Evolutionary conservation across 2,329 filamentous ascomycete species (phyloP).

Genomic region (Exserohilum turcica): DNA sequence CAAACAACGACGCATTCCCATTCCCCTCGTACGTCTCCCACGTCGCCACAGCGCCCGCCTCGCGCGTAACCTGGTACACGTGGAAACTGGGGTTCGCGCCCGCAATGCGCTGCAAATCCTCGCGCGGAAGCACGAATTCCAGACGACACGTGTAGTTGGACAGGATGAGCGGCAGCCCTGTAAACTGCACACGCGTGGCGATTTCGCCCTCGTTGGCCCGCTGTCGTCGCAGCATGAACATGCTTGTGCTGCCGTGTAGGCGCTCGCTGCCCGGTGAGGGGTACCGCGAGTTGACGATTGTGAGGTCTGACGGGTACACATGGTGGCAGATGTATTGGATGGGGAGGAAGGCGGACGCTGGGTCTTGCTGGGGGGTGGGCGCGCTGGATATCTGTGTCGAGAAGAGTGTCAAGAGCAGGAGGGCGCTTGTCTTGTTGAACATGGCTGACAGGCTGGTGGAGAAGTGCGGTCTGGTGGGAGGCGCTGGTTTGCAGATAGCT

Average conservation of each 20-base stretch:
- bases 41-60: conserved; percentile 18
- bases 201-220: conserved; percentile 26
- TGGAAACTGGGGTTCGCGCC: conserved; percentile 34
- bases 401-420: no score
- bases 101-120: conserved; percentile 15
- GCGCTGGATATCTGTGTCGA: neutral
- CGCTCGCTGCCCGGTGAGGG: conserved; percentile 24
- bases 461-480: no score
- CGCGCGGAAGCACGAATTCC: conserved; percentile 31
- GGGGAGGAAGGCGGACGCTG: conserved; percentile 1
- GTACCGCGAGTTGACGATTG: conserved; percentile 36
- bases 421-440: no score
- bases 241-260: conserved; percentile 24
- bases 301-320: conserved; percentile 30
- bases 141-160: conserved; percentile 32
- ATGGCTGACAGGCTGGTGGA: no score
- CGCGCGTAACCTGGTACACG: conserved; percentile 30
- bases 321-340: conserved; percentile 23
- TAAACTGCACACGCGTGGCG: conserved; percentile 35
- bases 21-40: conserved; percentile 30
- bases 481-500: no score
- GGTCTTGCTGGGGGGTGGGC: neutral
- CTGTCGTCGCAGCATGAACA: conserved; percentile 41
- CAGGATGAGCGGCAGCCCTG: conserved; percentile 2
- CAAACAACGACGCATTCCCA: conserved; percentile 22